Evolutionary conservation across 805 yeast genomes (phyloP).

Genomic region (Schwanniomyces yamadae): DNA sequence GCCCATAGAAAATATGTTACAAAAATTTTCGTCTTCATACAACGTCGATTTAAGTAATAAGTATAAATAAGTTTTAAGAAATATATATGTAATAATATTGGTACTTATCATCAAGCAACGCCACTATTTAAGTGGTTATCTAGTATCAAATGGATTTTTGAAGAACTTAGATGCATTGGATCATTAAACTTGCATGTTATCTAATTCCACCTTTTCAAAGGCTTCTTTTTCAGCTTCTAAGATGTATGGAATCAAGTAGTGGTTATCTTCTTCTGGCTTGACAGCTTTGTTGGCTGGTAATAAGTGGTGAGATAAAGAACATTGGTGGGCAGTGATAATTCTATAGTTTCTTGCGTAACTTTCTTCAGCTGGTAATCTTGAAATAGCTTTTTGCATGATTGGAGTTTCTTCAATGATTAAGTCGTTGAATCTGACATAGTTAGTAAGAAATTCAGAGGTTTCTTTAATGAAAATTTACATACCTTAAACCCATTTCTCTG

Average conservation of each 20-base stretch:
- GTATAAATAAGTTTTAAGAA: no score
- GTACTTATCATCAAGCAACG: no score
- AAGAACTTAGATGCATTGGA: no score
- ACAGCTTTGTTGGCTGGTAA: slow-evolving; percentile 79
- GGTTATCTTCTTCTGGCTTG: slow-evolving; percentile 75
- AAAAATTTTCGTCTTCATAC: no score
- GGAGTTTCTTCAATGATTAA: slow-evolving; percentile 85
- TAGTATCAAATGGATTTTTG: no score
- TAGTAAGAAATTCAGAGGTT: slow-evolving; percentile 10
- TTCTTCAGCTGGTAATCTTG: slow-evolving; percentile 82
- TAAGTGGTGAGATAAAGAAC: slow-evolving; percentile 76
- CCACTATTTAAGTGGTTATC: no score
- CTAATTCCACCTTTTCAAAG: slow-evolving; percentile 82
- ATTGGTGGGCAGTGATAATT: slow-evolving; percentile 88
- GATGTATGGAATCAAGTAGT: slow-evolving; percentile 83
- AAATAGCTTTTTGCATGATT: slow-evolving; percentile 78
- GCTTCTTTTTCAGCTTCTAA: slow-evolving; percentile 94
- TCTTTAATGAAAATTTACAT: slow-evolving; percentile 13
- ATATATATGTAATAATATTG: no score
- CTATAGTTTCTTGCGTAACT: slow-evolving; percentile 90
- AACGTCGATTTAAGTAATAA: no score
- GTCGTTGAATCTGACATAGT: slow-evolving; percentile 67
- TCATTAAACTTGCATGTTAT: slow-evolving; percentile 55
- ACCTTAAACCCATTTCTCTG: slow-evolving; percentile 88
- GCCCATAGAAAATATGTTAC: no score